A percentile compares a stretch with the other conserved stretches of the same genome.
These are phyloP conservation scores for Ophiostoma novo-ulmi DNA, from an alignment of 2,329 filamentous ascomycete species.

Conservation along the genomic window DNA sequence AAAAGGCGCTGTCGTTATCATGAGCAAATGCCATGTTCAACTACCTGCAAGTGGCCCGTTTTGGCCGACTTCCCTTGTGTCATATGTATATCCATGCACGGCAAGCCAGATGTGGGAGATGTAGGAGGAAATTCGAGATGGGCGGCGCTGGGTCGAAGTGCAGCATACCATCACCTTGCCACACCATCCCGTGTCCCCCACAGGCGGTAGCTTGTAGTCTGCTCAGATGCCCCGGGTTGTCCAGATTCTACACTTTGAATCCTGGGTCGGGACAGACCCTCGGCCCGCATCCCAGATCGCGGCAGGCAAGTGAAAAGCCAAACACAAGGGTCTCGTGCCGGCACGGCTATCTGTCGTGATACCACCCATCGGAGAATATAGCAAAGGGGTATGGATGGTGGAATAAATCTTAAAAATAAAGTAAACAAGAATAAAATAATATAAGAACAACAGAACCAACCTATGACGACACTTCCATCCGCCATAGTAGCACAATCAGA, in stretches of 20 bases:
- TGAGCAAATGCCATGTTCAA: neutral
- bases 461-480: constrained; percentile 15
- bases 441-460: neutral
- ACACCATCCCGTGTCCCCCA: constrained; percentile 8
- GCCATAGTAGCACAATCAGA: constrained; percentile 45
- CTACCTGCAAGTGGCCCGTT: constrained; percentile 3
- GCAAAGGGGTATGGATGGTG: neutral
- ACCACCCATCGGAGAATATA: neutral
- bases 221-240: neutral
- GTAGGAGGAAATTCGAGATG: neutral
- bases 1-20: neutral
- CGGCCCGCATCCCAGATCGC: neutral
- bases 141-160: neutral
- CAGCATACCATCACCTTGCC: neutral
- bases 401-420: neutral
- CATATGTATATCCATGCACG: constrained; percentile 5
- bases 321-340: neutral
- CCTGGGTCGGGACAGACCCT: constrained; percentile 4
- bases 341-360: neutral
- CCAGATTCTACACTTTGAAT: neutral
- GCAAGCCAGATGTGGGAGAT: neutral
- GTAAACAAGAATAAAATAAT: neutral
- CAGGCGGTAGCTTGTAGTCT: neutral
- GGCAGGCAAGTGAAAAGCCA: neutral
- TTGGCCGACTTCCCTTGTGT: neutral